Conservation (phyloP, 2,329 filamentous ascomycete species). For the Zymoseptoria crescenta region DNA sequence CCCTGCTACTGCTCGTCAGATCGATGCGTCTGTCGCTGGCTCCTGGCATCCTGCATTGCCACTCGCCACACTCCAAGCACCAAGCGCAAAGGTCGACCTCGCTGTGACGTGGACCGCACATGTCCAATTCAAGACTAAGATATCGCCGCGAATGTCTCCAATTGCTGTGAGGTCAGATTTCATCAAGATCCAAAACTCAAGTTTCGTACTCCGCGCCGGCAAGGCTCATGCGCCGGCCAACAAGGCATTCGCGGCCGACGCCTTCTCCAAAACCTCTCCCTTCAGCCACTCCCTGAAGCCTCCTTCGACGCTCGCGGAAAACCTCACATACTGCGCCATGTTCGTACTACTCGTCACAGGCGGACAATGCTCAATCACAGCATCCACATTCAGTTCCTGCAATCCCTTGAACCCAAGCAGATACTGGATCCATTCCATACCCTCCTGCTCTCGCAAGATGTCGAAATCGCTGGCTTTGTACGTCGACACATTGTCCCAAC, state of each 20-base stretch:
- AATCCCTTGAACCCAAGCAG: conserved; percentile 45
- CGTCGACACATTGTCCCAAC: conserved; percentile 44
- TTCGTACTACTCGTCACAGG: conserved; percentile 43
- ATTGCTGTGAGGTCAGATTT: too few species aligned
- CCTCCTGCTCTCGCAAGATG: conserved; percentile 38
- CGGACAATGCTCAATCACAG: conserved; percentile 49
- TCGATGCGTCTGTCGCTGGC: too few species aligned
- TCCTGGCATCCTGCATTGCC: too few species aligned
- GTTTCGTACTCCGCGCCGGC: too few species aligned
- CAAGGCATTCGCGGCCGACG: not conserved
- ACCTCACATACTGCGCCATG: conserved; percentile 52
- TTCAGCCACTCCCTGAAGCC: conserved; percentile 49
- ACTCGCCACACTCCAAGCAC: too few species aligned
- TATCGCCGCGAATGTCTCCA: too few species aligned
- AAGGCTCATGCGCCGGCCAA: not conserved
- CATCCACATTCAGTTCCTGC: conserved; percentile 44
- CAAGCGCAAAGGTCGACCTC: too few species aligned
- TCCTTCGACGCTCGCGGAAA: conserved; percentile 52
- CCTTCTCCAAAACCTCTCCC: conserved; percentile 10
- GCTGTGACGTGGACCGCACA: too few species aligned
- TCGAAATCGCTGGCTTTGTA: conserved; percentile 43
- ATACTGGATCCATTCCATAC: conserved; percentile 52
- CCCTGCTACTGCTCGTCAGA: not conserved
- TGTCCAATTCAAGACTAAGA: too few species aligned
- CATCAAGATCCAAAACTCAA: too few species aligned